Percentiles rank a stretch among this genome's conserved stretches.
Evolutionary conservation across 2,329 filamentous ascomycete genomes (phyloP).

Genomic region (Ascosphaera pollenicola): DNA sequence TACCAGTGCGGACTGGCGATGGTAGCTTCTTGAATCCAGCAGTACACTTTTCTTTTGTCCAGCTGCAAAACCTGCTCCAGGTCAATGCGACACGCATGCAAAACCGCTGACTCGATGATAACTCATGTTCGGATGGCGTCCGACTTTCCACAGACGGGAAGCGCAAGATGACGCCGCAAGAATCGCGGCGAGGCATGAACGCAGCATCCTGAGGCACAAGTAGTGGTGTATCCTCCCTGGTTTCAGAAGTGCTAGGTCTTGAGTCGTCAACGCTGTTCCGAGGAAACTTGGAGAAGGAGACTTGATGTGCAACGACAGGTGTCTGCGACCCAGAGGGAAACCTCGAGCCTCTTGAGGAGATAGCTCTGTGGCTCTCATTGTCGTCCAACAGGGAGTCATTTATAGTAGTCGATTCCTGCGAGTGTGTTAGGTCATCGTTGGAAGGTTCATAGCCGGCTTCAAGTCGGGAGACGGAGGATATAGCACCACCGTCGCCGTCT

Average conservation of each 20-base stretch:
- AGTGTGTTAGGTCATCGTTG: constrained; percentile 8
- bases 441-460: constrained; percentile 9
- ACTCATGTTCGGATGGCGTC: constrained; percentile 7
- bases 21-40: constrained; percentile 26
- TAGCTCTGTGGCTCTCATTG: constrained; percentile 5
- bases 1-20: constrained; percentile 25
- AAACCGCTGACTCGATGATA: not conserved
- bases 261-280: constrained; percentile 5
- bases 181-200: constrained; percentile 17
- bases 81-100: not conserved
- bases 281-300: constrained; percentile 16
- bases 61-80: constrained; percentile 4
- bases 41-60: constrained; percentile 13
- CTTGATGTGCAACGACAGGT: constrained; percentile 13
- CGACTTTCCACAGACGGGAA: constrained; percentile 25
- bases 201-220: constrained; percentile 14
- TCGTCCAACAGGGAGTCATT: constrained; percentile 6
- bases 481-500: not conserved
- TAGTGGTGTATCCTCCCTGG: constrained; percentile 4
- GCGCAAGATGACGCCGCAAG: constrained; percentile 34
- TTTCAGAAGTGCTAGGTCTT: not conserved
- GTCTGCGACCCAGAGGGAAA: constrained; percentile 20
- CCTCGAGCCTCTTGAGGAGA: constrained; percentile 5
- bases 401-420: constrained; percentile 1
- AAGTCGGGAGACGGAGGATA: not conserved